Percentiles rank a stretch among this genome's conserved stretches.
phyloP scores from a whole-genome alignment of 2,329 filamentous ascomycete genomes.

The Neoarthrinium moseri region DNA sequence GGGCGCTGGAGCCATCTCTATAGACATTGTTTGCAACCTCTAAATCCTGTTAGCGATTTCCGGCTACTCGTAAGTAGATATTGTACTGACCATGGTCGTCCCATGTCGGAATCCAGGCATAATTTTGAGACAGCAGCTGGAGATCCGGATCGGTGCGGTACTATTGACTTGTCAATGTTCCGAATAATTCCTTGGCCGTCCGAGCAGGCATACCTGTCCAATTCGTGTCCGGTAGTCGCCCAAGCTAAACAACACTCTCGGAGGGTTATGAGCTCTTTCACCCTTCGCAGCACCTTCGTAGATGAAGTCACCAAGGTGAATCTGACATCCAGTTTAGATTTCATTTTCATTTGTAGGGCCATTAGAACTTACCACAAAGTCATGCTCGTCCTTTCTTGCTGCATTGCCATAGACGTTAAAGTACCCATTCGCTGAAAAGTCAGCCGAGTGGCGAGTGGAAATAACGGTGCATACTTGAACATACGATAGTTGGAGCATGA shows the following conservation, averaged over 20 bases:
- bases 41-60: conserved; percentile 19
- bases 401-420: conserved; percentile 46
- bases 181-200: no score
- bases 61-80: neutral
- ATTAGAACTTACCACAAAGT: conserved; percentile 39
- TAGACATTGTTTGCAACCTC: conserved; percentile 66
- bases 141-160: conserved; percentile 41
- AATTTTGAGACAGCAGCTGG: conserved; percentile 37
- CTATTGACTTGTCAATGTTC: conserved; percentile 17
- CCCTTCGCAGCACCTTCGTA: conserved; percentile 53
- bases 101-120: conserved; percentile 46
- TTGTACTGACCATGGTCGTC: conserved; percentile 33
- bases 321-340: conserved; percentile 10
- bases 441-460: conserved; percentile 31
- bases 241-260: conserved; percentile 30
- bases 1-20: conserved; percentile 55
- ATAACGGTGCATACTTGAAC: conserved; percentile 31
- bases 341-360: neutral
- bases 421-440: conserved; percentile 37
- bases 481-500: conserved; percentile 32
- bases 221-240: conserved; percentile 43
- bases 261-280: conserved; percentile 24
- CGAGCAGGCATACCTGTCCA: conserved; percentile 23
- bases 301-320: conserved; percentile 53
- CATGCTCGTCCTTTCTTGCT: conserved; percentile 40